Percentiles rank a stretch among this genome's conserved stretches.
Evolutionary conservation across 768 basidiomycete species (phyloP).

Genomic region (Mycena indigotica): DNA sequence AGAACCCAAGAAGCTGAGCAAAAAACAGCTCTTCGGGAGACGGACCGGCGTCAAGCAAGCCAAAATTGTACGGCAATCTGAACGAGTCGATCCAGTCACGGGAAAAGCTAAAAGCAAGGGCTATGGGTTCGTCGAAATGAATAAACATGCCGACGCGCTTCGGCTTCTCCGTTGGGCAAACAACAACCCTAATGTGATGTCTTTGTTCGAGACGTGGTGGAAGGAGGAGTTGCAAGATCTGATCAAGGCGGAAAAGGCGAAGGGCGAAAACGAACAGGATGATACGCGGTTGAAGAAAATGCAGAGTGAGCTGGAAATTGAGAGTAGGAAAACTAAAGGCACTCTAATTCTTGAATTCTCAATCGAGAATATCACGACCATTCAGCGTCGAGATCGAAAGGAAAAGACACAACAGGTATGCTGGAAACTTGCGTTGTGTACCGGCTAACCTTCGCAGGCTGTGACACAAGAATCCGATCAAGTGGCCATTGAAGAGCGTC

Average conservation of each 20-base stretch:
- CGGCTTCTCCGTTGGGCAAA: slow-evolving; percentile 93
- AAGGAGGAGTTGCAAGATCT: slow-evolving; percentile 71
- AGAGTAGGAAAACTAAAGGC: slow-evolving; percentile 44
- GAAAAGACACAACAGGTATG: slow-evolving; percentile 35
- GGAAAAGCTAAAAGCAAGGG: slow-evolving; percentile 89
- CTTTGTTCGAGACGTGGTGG: slow-evolving; percentile 82
- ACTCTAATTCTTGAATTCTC: slow-evolving; percentile 91
- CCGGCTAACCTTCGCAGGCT: not conserved
- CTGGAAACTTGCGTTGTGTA: not conserved
- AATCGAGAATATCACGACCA: slow-evolving; percentile 91
- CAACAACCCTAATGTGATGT: slow-evolving; percentile 71
- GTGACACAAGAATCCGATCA: slow-evolving; percentile 14
- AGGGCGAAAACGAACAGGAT: slow-evolving; percentile 54
- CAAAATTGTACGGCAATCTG: slow-evolving; percentile 88
- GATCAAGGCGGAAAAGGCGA: slow-evolving; percentile 48
- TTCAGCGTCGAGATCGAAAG: slow-evolving; percentile 67
- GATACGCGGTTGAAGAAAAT: slow-evolving; percentile 58
- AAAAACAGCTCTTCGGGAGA: slow-evolving; percentile 30
- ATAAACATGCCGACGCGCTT: slow-evolving; percentile 85
- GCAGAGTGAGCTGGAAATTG: slow-evolving; percentile 48
- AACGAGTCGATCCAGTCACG: slow-evolving; percentile 86
- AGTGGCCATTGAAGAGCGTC: not conserved
- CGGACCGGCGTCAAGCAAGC: slow-evolving; percentile 73
- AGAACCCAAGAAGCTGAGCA: slow-evolving; percentile 26
- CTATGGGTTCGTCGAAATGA: slow-evolving; percentile 94